These are phyloP conservation scores for Calonectria pseudoreteaudii DNA, from an alignment of 2,329 filamentous ascomycete genomes.

Conservation along the genomic window DNA sequence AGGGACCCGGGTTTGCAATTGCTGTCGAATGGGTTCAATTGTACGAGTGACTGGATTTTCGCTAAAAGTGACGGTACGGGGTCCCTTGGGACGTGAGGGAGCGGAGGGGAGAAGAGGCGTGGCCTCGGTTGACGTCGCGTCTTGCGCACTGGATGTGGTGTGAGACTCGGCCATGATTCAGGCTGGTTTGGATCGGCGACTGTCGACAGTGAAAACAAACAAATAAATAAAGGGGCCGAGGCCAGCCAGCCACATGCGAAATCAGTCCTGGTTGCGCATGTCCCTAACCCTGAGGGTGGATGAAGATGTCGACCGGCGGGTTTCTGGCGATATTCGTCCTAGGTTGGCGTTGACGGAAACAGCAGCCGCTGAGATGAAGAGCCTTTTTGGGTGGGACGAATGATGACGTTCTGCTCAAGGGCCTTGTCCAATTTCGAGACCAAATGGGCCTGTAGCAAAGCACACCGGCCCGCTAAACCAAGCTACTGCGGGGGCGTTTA, in stretches of 20 bases:
- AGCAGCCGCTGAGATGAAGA: slow-evolving; percentile 31
- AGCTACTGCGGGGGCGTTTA: slow-evolving; percentile 28
- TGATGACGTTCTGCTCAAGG: slow-evolving; percentile 40
- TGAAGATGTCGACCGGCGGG: neutral
- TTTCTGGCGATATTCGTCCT: neutral
- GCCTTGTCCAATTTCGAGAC: slow-evolving; percentile 25
- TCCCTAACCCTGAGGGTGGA: slow-evolving; percentile 10
- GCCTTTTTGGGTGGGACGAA: slow-evolving; percentile 26
- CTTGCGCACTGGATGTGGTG: slow-evolving; percentile 29
- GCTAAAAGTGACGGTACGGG: slow-evolving; percentile 82
- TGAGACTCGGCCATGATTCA: slow-evolving; percentile 41
- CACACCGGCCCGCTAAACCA: slow-evolving; percentile 12
- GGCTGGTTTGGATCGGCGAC: slow-evolving; percentile 27
- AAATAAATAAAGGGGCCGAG: slow-evolving; percentile 18
- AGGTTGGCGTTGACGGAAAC: slow-evolving; percentile 27
- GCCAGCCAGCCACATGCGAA: slow-evolving; percentile 13
- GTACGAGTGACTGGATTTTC: slow-evolving; percentile 74
- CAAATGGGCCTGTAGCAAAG: slow-evolving; percentile 8
- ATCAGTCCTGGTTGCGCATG: slow-evolving; percentile 17
- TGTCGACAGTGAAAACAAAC: slow-evolving; percentile 15
- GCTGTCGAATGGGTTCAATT: slow-evolving; percentile 61
- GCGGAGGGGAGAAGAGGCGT: slow-evolving; percentile 51
- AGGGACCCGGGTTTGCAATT: slow-evolving; percentile 43
- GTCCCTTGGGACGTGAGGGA: slow-evolving; percentile 55
- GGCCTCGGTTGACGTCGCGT: slow-evolving; percentile 44